Evolutionary conservation across 768 basidiomycete genomes (phyloP).

Genomic region (Lentinus tigrinus): DNA sequence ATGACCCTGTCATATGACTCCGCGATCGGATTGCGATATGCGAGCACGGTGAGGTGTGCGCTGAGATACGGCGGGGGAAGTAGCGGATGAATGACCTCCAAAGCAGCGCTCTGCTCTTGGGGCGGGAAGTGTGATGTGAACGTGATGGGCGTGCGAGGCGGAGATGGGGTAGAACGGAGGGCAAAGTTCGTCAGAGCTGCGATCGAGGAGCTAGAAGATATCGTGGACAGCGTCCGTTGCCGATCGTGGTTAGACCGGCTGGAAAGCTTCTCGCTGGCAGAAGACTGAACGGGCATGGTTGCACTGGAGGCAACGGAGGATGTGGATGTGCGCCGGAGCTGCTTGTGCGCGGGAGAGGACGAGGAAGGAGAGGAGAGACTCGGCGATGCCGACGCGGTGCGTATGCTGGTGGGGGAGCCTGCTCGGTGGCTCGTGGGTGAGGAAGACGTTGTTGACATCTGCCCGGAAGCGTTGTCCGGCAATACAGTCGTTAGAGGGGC

Average conservation of each 20-base stretch:
- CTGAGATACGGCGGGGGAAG: constrained; percentile 71
- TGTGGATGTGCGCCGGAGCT: constrained; percentile 49
- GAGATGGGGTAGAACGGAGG: constrained; percentile 27
- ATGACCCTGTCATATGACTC: constrained; percentile 71
- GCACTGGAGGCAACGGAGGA: constrained; percentile 60
- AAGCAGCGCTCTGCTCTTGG: constrained; percentile 48
- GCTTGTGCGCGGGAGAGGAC: constrained; percentile 25
- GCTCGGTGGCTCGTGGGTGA: constrained; percentile 28
- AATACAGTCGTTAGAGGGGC: constrained; percentile 59
- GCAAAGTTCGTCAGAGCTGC: constrained; percentile 27
- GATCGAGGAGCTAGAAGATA: constrained; percentile 26
- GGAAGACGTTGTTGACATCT: constrained; percentile 39
- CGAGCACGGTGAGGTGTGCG: constrained; percentile 68
- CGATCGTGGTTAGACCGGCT: constrained; percentile 27
- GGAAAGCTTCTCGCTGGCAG: constrained; percentile 20
- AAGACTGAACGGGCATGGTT: constrained; percentile 48
- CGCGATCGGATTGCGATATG: constrained; percentile 61
- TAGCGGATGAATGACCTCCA: constrained; percentile 66
- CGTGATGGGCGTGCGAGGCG: constrained; percentile 33
- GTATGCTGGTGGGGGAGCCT: constrained; percentile 38
- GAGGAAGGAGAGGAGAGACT: constrained; percentile 26
- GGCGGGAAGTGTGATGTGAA: constrained; percentile 66
- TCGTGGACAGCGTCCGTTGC: constrained; percentile 31
- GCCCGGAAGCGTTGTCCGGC: constrained; percentile 45
- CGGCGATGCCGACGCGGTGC: constrained; percentile 32